Conservation (phyloP, 192 early-diverging fungal genomes). For the Funneliformis mosseae region DNA sequence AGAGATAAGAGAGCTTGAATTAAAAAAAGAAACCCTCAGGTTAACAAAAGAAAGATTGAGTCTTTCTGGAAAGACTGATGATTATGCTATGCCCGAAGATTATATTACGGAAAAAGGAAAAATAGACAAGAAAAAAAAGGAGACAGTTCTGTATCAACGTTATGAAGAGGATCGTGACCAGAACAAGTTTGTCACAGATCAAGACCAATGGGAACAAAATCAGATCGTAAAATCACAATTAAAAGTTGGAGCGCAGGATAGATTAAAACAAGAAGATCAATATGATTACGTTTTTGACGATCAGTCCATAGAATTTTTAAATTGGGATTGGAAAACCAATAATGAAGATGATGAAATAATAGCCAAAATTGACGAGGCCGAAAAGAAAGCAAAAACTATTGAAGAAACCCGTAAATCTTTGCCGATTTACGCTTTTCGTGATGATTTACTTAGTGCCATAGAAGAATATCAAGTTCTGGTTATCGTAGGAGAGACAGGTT, state of each 20-base stretch:
- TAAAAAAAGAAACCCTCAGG: slow-evolving; percentile 81
- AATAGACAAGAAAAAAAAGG: slow-evolving; percentile 93
- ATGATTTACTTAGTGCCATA: slow-evolving; percentile 82
- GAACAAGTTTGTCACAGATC: slow-evolving; percentile 76
- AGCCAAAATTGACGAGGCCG: slow-evolving; percentile 60
- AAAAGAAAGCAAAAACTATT: slow-evolving; percentile 67
- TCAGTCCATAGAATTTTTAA: slow-evolving; percentile 86
- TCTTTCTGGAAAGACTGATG: slow-evolving; percentile 79
- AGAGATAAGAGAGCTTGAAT: slow-evolving; percentile 77
- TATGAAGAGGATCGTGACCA: slow-evolving; percentile 81
- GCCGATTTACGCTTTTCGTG: slow-evolving; percentile 87
- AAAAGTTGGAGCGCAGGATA: slow-evolving; percentile 56
- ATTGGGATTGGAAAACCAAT: slow-evolving; percentile 57
- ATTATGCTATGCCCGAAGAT: slow-evolving; percentile 88
- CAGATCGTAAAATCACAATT: slow-evolving; percentile 69
- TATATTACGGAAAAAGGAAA: slow-evolving; percentile 99
- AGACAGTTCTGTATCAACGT: slow-evolving; percentile 81
- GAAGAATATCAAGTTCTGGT: slow-evolving; percentile 86
- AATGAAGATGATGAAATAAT: slow-evolving; percentile 57
- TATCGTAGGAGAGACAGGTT: slow-evolving; percentile 97
- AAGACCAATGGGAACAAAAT: slow-evolving; percentile 91
- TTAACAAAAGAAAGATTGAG: slow-evolving; percentile 83
- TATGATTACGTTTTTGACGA: slow-evolving; percentile 97
- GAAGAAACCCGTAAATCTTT: slow-evolving; percentile 82
- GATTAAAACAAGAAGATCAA: slow-evolving; percentile 54